phyloP scores from a whole-genome alignment of 768 basidiomycete genomes.

The Rhodotorula toruloides region DNA sequence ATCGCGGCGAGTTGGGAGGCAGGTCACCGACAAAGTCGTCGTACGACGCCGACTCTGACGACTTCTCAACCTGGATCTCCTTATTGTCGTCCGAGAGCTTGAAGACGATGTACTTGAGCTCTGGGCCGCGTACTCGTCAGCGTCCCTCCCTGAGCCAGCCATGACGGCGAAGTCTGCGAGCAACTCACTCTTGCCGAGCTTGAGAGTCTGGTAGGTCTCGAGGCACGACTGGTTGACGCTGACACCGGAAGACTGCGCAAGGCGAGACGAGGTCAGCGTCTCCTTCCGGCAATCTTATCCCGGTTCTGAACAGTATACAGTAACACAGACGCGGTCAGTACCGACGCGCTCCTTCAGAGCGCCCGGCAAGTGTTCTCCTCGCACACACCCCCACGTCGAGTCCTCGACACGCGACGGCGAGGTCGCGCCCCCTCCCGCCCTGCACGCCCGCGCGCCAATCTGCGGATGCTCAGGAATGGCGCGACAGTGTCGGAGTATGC shows the following conservation, averaged over 20 bases:
- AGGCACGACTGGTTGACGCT: constrained; percentile 59
- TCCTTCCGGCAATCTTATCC: too few relatives aligned
- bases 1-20: constrained; percentile 70
- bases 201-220: constrained; percentile 60
- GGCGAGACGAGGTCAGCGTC: background rate
- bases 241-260: constrained; percentile 62
- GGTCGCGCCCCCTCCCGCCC: too few relatives aligned
- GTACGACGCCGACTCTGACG: constrained; percentile 54
- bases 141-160: background rate
- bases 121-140: constrained; percentile 39
- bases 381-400: too few relatives aligned
- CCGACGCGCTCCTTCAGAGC: too few relatives aligned
- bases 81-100: constrained; percentile 54
- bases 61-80: constrained; percentile 74
- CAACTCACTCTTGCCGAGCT: constrained; percentile 57
- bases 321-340: too few relatives aligned
- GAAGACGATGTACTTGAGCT: constrained; percentile 78
- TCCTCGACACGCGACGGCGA: too few relatives aligned
- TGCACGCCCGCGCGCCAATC: too few relatives aligned
- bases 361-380: too few relatives aligned
- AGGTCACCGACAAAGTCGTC: constrained; percentile 69
- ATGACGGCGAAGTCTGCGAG: background rate
- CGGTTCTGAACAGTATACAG: too few relatives aligned
- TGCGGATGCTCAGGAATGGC: too few relatives aligned
- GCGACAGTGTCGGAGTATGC: too few relatives aligned